Evolutionary conservation across 78 protist genomes (phyloP).

Genomic region (Dictyostelium purpureum): DNA sequence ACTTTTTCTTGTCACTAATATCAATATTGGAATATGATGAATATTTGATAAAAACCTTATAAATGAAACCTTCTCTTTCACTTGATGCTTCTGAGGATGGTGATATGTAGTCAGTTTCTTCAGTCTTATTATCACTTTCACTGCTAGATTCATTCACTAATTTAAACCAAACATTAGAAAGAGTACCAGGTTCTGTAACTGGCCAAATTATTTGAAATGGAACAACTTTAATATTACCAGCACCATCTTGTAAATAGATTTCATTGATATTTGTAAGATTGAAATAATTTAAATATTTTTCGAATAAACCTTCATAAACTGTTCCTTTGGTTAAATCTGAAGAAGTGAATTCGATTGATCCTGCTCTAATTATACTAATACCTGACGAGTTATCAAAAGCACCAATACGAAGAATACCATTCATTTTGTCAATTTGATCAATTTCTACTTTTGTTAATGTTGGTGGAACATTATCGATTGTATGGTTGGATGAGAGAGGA

Average conservation of each 20-base stretch:
- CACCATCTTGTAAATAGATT: not conserved
- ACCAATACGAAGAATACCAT: not conserved
- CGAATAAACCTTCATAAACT: not conserved
- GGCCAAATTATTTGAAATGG: constrained; percentile 2
- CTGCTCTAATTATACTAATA: not conserved
- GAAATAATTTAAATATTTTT: not conserved
- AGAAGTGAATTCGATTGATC: not conserved
- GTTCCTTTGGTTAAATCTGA: not conserved
- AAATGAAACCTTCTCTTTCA: not conserved
- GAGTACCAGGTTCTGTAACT: not conserved
- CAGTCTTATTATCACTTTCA: not conserved
- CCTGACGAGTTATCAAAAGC: not conserved
- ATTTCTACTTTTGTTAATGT: not conserved
- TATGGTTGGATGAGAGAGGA: not conserved
- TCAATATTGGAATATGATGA: not conserved
- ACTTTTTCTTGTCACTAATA: too few species aligned
- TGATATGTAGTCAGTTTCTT: not conserved
- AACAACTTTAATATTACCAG: not conserved
- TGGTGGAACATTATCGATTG: not conserved
- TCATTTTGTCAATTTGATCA: not conserved
- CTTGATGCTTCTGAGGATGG: not conserved
- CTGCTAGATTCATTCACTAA: not conserved
- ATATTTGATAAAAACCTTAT: not conserved
- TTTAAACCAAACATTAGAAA: not conserved
- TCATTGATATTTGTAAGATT: not conserved